Base-by-base conservation (phyloP, 1,284 basidiomycete species). In the Trichosporon coremiiforme region DNA sequence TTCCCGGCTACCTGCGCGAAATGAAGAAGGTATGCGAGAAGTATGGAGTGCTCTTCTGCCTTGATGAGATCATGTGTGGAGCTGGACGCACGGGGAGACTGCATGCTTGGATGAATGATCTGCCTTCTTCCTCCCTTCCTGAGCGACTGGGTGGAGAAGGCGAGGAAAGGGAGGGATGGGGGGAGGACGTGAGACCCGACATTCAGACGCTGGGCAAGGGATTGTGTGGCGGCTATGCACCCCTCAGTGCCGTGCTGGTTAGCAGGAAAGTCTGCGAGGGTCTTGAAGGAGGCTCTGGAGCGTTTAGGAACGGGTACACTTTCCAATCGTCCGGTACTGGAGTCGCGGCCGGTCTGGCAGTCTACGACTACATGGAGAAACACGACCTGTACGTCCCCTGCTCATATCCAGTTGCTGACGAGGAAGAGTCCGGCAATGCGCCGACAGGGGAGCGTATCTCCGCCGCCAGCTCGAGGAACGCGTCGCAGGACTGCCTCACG, bases 1-100 rank as follows among this genome's bases (percentile, higher is more conserved):
- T 78, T 0, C 75, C 78, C 2, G 81, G 82, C 1, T 84, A 83
- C 71, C 74, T 83, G 66, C 53, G 70, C 79, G 91, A 90, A 4
- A 92, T 94, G 88, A 92, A 91, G 77, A 88, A 88, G 7, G 90
- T 95, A n/a, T 94, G 93, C 76, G 88, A 92, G 67, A 91, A 91
- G 78, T 90, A 94, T 74, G 93, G 91, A 5, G 91, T 90, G 0
- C 82, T 95, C n/a, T 89, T 94, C 79, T 91, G 93, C 62, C 86
- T 94, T 55, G 93, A 95, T 78, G 93, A 95, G 83, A 88, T 90
- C 71, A 91, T 91, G 93, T 90, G 90, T 76, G 92, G 92, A 36
- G 92, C 93, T 89, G 92, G 91, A 57, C 88, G 92, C 88, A 81
- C 91, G 1, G 92, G 91, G 1, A 79, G 76, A 71, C 77, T 92